A percentile compares a stretch with the other conserved stretches of the same genome.
phyloP scores from a whole-genome alignment of 1,139 yeast species.

The Magnusiomyces clavatus region DNA sequence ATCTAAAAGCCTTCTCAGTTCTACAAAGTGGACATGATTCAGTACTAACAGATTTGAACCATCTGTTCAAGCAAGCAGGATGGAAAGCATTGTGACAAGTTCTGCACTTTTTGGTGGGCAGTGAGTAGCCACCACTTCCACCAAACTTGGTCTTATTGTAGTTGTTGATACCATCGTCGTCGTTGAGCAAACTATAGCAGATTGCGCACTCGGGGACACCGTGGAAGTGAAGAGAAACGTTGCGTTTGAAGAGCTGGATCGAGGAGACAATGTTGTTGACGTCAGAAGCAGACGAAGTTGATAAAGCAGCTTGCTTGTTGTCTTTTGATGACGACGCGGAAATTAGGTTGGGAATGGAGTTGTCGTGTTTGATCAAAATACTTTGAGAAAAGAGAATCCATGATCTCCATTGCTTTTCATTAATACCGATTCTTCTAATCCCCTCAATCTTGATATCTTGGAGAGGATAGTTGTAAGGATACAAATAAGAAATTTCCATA shows the following conservation, averaged over 20 bases:
- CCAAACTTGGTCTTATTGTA: too few relatives aligned
- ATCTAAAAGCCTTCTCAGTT: slow-evolving; percentile 42
- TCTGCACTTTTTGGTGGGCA: slow-evolving; percentile 81
- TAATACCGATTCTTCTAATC: slow-evolving; percentile 75
- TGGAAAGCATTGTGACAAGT: slow-evolving; percentile 94
- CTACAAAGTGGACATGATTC: slow-evolving; percentile 95
- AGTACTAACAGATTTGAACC: slow-evolving; percentile 93
- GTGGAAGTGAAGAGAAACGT: slow-evolving; percentile 68
- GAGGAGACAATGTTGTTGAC: slow-evolving; percentile 51
- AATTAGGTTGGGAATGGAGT: neutral
- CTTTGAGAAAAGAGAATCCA: slow-evolving; percentile 91
- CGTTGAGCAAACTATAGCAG: slow-evolving; percentile 85
- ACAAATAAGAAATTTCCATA: slow-evolving; percentile 66
- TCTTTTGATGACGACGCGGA: slow-evolving; percentile 35
- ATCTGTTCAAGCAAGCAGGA: slow-evolving; percentile 91
- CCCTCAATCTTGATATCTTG: slow-evolving; percentile 70
- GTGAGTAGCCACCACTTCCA: slow-evolving; percentile 33
- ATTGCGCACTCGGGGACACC: slow-evolving; percentile 97
- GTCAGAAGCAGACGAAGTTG: slow-evolving; percentile 54
- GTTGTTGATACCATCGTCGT: slow-evolving; percentile 44
- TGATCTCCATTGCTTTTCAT: slow-evolving; percentile 89
- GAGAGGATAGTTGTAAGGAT: slow-evolving; percentile 71
- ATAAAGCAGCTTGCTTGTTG: slow-evolving; percentile 16
- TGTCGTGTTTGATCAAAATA: slow-evolving; percentile 29
- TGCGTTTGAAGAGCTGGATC: slow-evolving; percentile 70